A percentile compares a stretch with the other conserved stretches of the same genome.
Evolutionary conservation across 1,284 basidiomycete genomes (phyloP).

Genomic region (Bjerkandera adusta): DNA sequence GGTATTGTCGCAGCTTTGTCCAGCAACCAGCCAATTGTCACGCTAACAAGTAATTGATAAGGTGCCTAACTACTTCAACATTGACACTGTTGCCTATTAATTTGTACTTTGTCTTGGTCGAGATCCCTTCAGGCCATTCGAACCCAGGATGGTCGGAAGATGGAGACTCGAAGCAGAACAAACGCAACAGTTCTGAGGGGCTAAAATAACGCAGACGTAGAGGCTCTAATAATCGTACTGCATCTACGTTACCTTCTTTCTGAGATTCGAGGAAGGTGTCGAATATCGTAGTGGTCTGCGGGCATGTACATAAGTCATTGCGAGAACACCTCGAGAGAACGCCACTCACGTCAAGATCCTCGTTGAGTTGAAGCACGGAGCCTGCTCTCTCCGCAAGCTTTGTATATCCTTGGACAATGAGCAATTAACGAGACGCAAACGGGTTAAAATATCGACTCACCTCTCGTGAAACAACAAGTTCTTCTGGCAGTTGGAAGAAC

Average conservation of each 20-base stretch:
- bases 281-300: slow-evolving; percentile 62
- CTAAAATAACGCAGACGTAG: slow-evolving; percentile 70
- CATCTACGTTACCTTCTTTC: slow-evolving; percentile 34
- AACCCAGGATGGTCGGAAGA: slow-evolving; percentile 33
- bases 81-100: slow-evolving; percentile 81
- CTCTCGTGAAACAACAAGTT: slow-evolving; percentile 77
- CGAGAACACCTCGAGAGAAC: neutral
- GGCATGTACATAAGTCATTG: neutral
- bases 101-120: slow-evolving; percentile 65
- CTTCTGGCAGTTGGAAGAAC: slow-evolving; percentile 59
- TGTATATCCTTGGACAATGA: slow-evolving; percentile 55
- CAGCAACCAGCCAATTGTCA: no score
- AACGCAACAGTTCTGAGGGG: slow-evolving; percentile 63
- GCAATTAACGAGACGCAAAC: neutral
- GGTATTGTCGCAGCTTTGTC: no score
- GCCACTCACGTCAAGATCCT: slow-evolving; percentile 56
- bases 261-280: slow-evolving; percentile 52
- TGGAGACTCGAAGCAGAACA: slow-evolving; percentile 56
- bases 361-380: slow-evolving; percentile 71
- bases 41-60: slow-evolving; percentile 54
- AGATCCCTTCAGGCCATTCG: slow-evolving; percentile 57
- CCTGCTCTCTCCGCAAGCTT: slow-evolving; percentile 72
- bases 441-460: slow-evolving; percentile 31
- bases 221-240: slow-evolving; percentile 53
- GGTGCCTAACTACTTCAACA: slow-evolving; percentile 58